Evolutionary conservation across 2,329 filamentous ascomycete species (phyloP).

Genomic region (Colletotrichum sp.): DNA sequence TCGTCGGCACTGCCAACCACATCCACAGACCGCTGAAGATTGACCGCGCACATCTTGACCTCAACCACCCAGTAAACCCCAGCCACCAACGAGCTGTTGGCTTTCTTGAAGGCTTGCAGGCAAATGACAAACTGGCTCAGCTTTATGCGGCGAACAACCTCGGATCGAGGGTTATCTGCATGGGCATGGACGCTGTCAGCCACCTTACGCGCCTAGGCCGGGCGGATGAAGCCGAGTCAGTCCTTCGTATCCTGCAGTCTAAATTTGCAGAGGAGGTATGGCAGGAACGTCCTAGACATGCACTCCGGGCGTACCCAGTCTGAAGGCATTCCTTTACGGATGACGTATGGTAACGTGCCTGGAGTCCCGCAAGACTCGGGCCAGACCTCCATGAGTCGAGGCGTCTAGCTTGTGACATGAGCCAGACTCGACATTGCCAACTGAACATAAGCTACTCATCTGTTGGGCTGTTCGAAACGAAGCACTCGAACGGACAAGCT

Average conservation of each 20-base stretch:
- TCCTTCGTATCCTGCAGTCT: conserved; percentile 41
- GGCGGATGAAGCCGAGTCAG: conserved; percentile 43
- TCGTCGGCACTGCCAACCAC: conserved; percentile 51
- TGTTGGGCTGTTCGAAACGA: neutral
- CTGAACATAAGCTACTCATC: neutral
- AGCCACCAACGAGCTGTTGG: conserved; percentile 51
- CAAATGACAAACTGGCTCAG: neutral
- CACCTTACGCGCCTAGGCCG: conserved; percentile 46
- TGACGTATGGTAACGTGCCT: neutral
- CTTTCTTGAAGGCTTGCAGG: conserved; percentile 39
- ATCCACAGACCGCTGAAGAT: conserved; percentile 42
- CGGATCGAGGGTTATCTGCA: conserved; percentile 13
- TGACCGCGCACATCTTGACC: conserved; percentile 58
- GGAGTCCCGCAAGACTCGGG: neutral
- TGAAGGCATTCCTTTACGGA: neutral
- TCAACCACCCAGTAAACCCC: conserved; percentile 60
- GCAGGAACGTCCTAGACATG: neutral
- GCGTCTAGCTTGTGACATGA: neutral
- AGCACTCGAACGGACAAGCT: neutral
- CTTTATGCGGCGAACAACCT: neutral
- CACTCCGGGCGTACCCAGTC: neutral
- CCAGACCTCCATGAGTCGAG: neutral
- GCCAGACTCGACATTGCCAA: neutral
- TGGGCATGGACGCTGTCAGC: conserved; percentile 46
- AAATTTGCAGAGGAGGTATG: conserved; percentile 32